Evolutionary conservation across 768 basidiomycete genomes (phyloP), one percentile per base, ranked within the genome.

Genomic region (Tylopilus sp.): DNA sequence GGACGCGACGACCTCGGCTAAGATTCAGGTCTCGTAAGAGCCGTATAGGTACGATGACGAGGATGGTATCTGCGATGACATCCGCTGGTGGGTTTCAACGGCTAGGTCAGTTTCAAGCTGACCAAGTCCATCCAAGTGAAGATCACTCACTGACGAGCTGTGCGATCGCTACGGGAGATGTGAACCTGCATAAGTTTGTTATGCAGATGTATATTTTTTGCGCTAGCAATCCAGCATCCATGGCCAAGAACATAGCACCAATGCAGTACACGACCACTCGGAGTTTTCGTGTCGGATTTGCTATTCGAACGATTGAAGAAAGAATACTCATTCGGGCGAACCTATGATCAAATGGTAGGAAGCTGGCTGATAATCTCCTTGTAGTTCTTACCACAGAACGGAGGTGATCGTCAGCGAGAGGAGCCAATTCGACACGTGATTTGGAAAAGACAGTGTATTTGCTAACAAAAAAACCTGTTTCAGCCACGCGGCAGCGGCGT

Each of bases 311-410:
- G 15, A 68, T 36, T 3, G 65, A 68, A 33, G 45, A 66, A 6
- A 66, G 36, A 13, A 66, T 66, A 31, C 67, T 68, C 47, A 66
- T 61, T 4, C 65, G 51, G 13, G 64, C 46, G 13, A 61, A 61
- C 65, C 65, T 66, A 15, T 20, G 38, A 4, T 44, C 10, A 36
- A 49, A 25, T 12, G 28, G 26, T 44, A 15, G 21, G 15, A 20
- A 25, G 18, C 23, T 35, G 35, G 21, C 9, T 26, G 25, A 20
- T 18, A 23, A 26, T 11, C 20, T 23, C 23, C 25, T 26, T 26
- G 12, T 3, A 7, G 15, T 18, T 45, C 64, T 59, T 39, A 66
- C 65, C 65, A 66, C 36, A 61, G 21, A 9, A 55, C 15, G 13
- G 25, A 52, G 13, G 58, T 68, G 45, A 63, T 17, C 8, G 56